Evolutionary conservation across 768 basidiomycete genomes (phyloP).

Genomic region (Grammothele lineata): DNA sequence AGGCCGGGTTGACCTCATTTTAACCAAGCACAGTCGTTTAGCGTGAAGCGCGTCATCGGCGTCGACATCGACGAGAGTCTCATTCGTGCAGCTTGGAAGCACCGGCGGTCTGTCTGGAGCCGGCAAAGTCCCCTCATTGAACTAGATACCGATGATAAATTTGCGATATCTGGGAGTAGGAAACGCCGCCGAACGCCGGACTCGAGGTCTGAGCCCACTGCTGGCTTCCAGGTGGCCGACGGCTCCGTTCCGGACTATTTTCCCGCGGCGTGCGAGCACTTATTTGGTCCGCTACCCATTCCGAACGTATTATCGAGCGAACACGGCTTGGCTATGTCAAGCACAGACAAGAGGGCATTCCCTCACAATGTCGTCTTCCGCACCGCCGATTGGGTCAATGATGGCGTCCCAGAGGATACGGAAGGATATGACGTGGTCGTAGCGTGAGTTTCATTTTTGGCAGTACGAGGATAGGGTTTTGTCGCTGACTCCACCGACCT

Average conservation of each 20-base stretch:
- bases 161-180: slow-evolving; percentile 1
- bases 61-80: slow-evolving; percentile 83
- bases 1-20: slow-evolving; percentile 1
- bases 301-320: too few relatives aligned
- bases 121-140: slow-evolving; percentile 15
- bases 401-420: slow-evolving; percentile 49
- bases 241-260: slow-evolving; percentile 48
- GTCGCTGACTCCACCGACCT: too few relatives aligned
- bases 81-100: slow-evolving; percentile 72
- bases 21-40: slow-evolving; percentile 55
- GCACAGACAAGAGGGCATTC: slow-evolving; percentile 44
- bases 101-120: slow-evolving; percentile 69
- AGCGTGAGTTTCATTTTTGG: slow-evolving; percentile 49
- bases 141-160: neutral
- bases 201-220: neutral
- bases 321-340: too few relatives aligned
- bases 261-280: slow-evolving; percentile 71
- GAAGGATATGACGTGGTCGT: slow-evolving; percentile 73
- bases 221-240: slow-evolving; percentile 23
- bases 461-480: neutral
- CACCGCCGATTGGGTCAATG: slow-evolving; percentile 68
- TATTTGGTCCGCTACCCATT: slow-evolving; percentile 70
- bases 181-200: slow-evolving; percentile 4
- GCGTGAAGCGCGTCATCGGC: slow-evolving; percentile 65
- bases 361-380: slow-evolving; percentile 79